Base-by-base conservation (phyloP, 768 basidiomycete genomes). In the Coprinopsis cinerea region DNA sequence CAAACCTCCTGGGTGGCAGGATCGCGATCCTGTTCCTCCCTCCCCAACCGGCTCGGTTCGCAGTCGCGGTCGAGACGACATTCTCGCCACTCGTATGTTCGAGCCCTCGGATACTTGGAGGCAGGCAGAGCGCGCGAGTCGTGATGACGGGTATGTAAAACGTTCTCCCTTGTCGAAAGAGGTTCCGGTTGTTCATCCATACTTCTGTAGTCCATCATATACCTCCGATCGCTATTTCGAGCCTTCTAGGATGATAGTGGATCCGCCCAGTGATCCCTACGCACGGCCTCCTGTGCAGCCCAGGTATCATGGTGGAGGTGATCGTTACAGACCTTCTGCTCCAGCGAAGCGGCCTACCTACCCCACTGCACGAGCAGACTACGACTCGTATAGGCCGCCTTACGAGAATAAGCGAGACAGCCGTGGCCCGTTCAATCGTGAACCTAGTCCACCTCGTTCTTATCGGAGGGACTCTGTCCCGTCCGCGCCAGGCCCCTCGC, bases 101-200 rank as follows among this genome's bases (percentile, higher is more conserved):
- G 87, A 88, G 60, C 84, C 86, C 26, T 84, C 83, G 27, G 81
- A 84, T 17, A 65, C 70, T 26, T 88, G 87, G 86, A 85, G 82
- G 60, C 77, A 83, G 55, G 58, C 58, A 43, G 78, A 81, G 57
- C 71, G 73, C 56, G 59, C 69, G 25, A 25, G 44, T 28, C 67
- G 73, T 55, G 59, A 63, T 40, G 77, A 74, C 74, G 66, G 60
- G 68, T 70, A 42, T 60, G 55, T 61, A 60, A 32, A n/a, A n/a
- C 59, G 30, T 50, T 53, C 30, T 34, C 30, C 32, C 11, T 47
- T n/a, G n/a, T n/a, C n/a, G n/a, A n/a, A n/a, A 49, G 10, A 2
- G 9, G n/a, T 47, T 40, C 37, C 36, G 39, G 49, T 51, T 35
- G 18, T 22, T 23, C 25, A 14, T 48, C 11, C 28, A 37, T 18